phyloP scores from a whole-genome alignment of 768 basidiomycete species.

The Clitopilus hobsonii region DNA sequence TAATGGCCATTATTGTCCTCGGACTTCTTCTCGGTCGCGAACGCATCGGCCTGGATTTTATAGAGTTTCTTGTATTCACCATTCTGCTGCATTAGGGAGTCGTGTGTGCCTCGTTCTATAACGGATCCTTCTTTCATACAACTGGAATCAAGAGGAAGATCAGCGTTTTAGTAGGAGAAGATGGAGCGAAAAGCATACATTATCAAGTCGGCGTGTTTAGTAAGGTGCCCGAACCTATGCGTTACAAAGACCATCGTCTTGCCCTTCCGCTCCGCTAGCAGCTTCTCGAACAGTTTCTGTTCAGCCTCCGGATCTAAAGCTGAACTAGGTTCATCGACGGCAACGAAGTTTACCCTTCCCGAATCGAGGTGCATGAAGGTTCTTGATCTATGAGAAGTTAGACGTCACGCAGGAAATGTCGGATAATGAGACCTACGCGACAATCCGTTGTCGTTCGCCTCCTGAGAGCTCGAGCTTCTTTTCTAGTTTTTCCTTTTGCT shows the following conservation, averaged over 20 bases:
- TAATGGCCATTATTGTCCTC: no score
- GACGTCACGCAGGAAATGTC: not conserved
- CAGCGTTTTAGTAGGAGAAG: not conserved
- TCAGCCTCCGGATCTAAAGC: slow-evolving; percentile 42
- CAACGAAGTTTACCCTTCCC: slow-evolving; percentile 28
- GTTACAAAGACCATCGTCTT: slow-evolving; percentile 37
- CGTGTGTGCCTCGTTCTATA: slow-evolving; percentile 27
- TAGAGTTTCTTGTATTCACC: slow-evolving; percentile 32
- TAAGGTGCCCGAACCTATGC: slow-evolving; percentile 32
- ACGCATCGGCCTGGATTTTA: slow-evolving; percentile 29
- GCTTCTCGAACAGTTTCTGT: slow-evolving; percentile 26
- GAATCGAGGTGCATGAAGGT: slow-evolving; percentile 27
- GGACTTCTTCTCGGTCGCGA: slow-evolving; percentile 6
- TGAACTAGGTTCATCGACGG: slow-evolving; percentile 46
- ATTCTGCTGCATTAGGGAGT: slow-evolving; percentile 21
- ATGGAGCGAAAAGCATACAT: slow-evolving; percentile 17
- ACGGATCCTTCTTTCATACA: slow-evolving; percentile 34
- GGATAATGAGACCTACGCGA: slow-evolving; percentile 16
- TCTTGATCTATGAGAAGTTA: slow-evolving; percentile 15
- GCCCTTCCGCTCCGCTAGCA: slow-evolving; percentile 23
- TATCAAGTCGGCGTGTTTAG: slow-evolving; percentile 31
- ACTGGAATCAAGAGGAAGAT: slow-evolving; percentile 9
- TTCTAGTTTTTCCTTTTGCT: slow-evolving; percentile 11
- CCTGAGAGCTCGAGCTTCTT: slow-evolving; percentile 17
- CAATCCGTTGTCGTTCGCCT: slow-evolving; percentile 22